These are phyloP conservation scores for Ganoderma lucidum DNA, from an alignment of 1,284 basidiomycete genomes.

Conservation along the genomic window DNA sequence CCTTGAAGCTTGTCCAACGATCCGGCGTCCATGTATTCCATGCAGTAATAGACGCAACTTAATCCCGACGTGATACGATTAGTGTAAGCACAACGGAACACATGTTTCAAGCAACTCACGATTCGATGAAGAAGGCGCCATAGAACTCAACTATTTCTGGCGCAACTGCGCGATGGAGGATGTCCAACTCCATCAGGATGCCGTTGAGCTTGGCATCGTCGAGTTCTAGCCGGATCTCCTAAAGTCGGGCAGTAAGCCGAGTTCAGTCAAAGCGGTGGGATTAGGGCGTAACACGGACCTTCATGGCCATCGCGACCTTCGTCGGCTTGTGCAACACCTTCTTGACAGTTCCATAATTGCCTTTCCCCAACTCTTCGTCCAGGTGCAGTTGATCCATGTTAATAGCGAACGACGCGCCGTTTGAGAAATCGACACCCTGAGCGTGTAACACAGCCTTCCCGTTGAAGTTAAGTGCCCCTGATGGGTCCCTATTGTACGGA, in stretches of 20 bases:
- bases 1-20: conserved; percentile 88
- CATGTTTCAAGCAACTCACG: conserved; percentile 60
- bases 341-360: conserved; percentile 98
- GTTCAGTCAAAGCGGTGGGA: background rate
- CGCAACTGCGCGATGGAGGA: conserved; percentile 92
- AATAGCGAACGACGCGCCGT: conserved; percentile 92
- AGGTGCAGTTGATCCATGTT: conserved; percentile 96
- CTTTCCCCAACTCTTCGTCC: conserved; percentile 92
- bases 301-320: conserved; percentile 98
- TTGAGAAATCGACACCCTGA: conserved; percentile 94
- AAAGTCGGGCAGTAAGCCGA: conserved; percentile 1
- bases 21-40: conserved; percentile 99
- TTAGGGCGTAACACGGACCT: conserved; percentile 61
- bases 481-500: conserved; percentile 77
- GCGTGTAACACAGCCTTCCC: conserved; percentile 95
- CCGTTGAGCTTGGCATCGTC: conserved; percentile 95
- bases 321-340: conserved; percentile 95
- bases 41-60: conserved; percentile 89
- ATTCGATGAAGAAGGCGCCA: conserved; percentile 98
- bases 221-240: conserved; percentile 99
- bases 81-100: background rate
- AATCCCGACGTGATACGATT: background rate
- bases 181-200: conserved; percentile 99
- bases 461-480: conserved; percentile 91
- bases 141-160: conserved; percentile 98